phyloP scores from a whole-genome alignment of 768 basidiomycete species.

The Sporobolomyces pararoseus region DNA sequence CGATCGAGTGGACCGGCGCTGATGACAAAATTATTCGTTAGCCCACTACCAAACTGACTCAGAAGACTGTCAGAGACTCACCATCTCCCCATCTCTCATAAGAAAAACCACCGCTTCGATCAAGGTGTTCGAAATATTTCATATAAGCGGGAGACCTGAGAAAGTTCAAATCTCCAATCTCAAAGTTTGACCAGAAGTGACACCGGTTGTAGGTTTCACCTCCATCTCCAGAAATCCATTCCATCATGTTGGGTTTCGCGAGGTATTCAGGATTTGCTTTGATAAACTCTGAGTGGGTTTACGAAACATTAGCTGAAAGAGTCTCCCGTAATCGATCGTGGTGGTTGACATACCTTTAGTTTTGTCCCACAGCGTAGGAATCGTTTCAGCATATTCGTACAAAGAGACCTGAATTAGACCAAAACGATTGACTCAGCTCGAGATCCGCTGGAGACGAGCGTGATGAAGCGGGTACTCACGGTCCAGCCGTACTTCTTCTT shows the following conservation, averaged over 20 bases:
- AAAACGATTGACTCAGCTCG: background rate
- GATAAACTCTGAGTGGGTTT: conserved; percentile 66
- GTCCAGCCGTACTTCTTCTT: conserved; percentile 74
- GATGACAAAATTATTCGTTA: too few relatives aligned
- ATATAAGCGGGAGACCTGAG: conserved; percentile 78
- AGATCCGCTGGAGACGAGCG: conserved; percentile 47
- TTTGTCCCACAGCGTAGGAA: conserved; percentile 71
- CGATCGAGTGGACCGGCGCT: conserved; percentile 85
- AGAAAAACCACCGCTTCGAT: conserved; percentile 66
- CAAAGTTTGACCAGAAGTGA: conserved; percentile 38
- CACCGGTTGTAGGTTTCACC: conserved; percentile 66
- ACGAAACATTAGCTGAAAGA: too few relatives aligned
- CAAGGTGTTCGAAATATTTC: conserved; percentile 78
- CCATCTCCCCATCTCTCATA: conserved; percentile 76
- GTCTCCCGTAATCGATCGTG: too few relatives aligned
- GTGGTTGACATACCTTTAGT: conserved; percentile 52
- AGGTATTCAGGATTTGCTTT: conserved; percentile 61
- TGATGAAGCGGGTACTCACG: background rate
- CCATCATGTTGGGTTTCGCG: conserved; percentile 63
- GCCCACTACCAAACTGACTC: too few relatives aligned
- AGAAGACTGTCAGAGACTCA: background rate
- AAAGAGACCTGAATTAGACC: background rate
- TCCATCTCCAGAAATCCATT: conserved; percentile 67
- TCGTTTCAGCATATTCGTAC: conserved; percentile 63
- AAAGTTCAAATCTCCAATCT: conserved; percentile 73